A percentile compares a stretch with the other conserved stretches of the same genome.
Evolutionary conservation across 2,329 filamentous ascomycete genomes (phyloP).

Genomic region (Penicillium brasilianum): DNA sequence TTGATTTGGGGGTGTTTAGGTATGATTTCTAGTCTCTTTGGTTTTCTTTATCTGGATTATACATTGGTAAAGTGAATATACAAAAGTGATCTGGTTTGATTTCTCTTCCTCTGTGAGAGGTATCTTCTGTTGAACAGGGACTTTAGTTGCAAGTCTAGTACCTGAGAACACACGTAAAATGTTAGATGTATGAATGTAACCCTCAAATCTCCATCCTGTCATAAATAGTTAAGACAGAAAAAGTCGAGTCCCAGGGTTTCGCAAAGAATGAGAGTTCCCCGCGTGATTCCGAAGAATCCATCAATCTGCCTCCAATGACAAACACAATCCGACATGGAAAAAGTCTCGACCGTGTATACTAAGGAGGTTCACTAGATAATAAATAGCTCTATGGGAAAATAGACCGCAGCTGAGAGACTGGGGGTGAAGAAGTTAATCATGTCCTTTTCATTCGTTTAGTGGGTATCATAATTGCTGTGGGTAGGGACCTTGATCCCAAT

Average conservation of each 20-base stretch:
- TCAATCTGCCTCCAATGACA: conserved; percentile 51
- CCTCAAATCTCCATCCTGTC: conserved; percentile 26
- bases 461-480: conserved; percentile 16
- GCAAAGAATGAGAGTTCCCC: conserved; percentile 35
- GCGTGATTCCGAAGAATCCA: conserved; percentile 30
- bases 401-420: background rate
- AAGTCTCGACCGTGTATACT: conserved; percentile 51
- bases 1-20: too few relatives aligned
- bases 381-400: background rate
- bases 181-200: conserved; percentile 28
- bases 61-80: background rate
- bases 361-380: conserved; percentile 34
- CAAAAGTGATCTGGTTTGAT: conserved; percentile 2
- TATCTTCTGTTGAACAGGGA: too few relatives aligned
- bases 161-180: background rate
- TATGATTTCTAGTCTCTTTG: too few relatives aligned
- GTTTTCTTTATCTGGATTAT: too few relatives aligned
- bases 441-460: conserved; percentile 18
- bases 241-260: conserved; percentile 33
- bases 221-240: conserved; percentile 22
- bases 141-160: too few relatives aligned
- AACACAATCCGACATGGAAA: conserved; percentile 51
- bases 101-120: too few relatives aligned
- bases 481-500: background rate
- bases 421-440: background rate